Evolutionary conservation across 1,139 yeast species (phyloP).

Genomic region (Candida freyschussii): DNA sequence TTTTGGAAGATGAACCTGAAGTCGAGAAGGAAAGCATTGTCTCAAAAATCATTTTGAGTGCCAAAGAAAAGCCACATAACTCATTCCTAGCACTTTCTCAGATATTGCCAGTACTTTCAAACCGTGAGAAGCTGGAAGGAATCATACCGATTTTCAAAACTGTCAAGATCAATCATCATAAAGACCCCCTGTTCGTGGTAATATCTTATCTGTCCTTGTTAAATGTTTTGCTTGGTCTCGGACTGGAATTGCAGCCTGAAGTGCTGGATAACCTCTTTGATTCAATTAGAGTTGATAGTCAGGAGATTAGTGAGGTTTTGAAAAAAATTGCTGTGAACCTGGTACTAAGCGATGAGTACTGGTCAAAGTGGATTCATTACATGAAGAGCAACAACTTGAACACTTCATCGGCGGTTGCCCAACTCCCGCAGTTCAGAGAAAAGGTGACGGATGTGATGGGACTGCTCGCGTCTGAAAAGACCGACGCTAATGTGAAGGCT

Average conservation of each 20-base stretch:
- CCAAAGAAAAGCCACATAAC: slow-evolving; percentile 9
- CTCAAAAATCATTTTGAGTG: neutral
- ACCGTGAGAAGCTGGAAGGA: neutral
- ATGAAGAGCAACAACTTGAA: slow-evolving; percentile 20
- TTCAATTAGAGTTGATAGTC: slow-evolving; percentile 18
- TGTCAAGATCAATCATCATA: slow-evolving; percentile 22
- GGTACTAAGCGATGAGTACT: slow-evolving; percentile 3
- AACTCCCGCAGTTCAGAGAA: slow-evolving; percentile 9
- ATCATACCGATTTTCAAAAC: slow-evolving; percentile 11
- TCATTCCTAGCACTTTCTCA: slow-evolving; percentile 21
- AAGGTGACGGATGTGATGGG: slow-evolving; percentile 12
- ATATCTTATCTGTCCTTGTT: slow-evolving; percentile 18
- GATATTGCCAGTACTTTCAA: slow-evolving; percentile 9
- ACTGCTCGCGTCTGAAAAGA: slow-evolving; percentile 12
- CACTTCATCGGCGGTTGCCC: slow-evolving; percentile 17
- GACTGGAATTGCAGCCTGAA: neutral
- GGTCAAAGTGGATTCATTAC: slow-evolving; percentile 22
- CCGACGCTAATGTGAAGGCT: slow-evolving; percentile 18
- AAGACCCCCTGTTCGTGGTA: slow-evolving; percentile 18
- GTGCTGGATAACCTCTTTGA: slow-evolving; percentile 18
- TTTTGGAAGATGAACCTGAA: slow-evolving; percentile 5
- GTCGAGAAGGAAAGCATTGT: neutral
- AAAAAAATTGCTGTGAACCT: slow-evolving; percentile 14
- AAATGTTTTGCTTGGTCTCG: slow-evolving; percentile 7
- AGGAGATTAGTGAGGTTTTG: slow-evolving; percentile 8